These are phyloP conservation scores for Setomelanomma holmii DNA, from an alignment of 2,329 filamentous ascomycete genomes.

Conservation along the genomic window DNA sequence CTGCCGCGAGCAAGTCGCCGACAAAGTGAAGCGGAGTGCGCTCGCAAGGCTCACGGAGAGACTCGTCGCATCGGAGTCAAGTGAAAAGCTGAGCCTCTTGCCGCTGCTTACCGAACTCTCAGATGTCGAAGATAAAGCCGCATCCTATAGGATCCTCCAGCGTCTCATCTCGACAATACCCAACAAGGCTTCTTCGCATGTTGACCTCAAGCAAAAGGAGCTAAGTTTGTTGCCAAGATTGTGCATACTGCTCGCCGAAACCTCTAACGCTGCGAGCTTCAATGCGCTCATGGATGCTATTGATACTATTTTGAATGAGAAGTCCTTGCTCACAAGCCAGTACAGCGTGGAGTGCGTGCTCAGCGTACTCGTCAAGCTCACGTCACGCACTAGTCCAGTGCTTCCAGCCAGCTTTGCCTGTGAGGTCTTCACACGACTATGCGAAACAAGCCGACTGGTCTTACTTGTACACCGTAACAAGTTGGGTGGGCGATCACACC, in stretches of 20 bases:
- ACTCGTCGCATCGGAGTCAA: slow-evolving; percentile 11
- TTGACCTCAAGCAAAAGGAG: slow-evolving; percentile 33
- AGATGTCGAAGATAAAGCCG: slow-evolving; percentile 10
- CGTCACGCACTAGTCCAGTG: slow-evolving; percentile 38
- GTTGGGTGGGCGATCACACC: slow-evolving; percentile 66
- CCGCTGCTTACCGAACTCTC: slow-evolving; percentile 16
- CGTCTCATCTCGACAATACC: slow-evolving; percentile 38
- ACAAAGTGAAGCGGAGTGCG: slow-evolving; percentile 14
- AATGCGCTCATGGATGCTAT: slow-evolving; percentile 59
- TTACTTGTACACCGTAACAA: slow-evolving; percentile 65
- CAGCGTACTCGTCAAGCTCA: slow-evolving; percentile 43
- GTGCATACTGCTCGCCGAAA: slow-evolving; percentile 46
- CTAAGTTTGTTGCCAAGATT: slow-evolving; percentile 36
- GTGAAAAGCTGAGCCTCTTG: slow-evolving; percentile 32
- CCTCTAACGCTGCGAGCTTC: slow-evolving; percentile 62
- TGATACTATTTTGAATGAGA: slow-evolving; percentile 50
- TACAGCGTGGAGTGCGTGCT: slow-evolving; percentile 52
- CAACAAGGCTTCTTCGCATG: slow-evolving; percentile 29
- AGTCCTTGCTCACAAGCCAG: slow-evolving; percentile 52
- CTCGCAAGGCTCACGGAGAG: slow-evolving; percentile 19
- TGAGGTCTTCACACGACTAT: slow-evolving; percentile 62
- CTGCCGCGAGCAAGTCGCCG: slow-evolving; percentile 18
- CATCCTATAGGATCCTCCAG: slow-evolving; percentile 32
- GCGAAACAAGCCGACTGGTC: slow-evolving; percentile 59
- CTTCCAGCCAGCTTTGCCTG: slow-evolving; percentile 37